Evolutionary conservation across 495 filamentous ascomycete genomes (phyloP).

Genomic region (Penicillium soppii): DNA sequence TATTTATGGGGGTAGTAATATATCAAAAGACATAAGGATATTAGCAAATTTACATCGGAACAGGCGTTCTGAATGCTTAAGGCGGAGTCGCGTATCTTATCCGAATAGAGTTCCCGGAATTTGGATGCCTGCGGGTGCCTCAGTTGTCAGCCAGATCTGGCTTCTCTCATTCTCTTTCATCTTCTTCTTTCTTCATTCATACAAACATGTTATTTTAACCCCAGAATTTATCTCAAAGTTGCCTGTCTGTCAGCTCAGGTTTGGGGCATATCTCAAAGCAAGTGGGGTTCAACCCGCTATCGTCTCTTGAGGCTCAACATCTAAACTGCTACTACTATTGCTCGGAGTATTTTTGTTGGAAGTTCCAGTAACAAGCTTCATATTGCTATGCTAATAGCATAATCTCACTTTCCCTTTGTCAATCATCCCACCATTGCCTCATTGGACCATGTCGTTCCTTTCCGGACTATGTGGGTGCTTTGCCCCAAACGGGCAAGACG

Average conservation of each 20-base stretch:
- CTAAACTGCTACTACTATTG: background rate
- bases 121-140: constrained; percentile 25
- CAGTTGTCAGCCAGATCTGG: constrained; percentile 2
- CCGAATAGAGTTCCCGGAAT: constrained; percentile 8
- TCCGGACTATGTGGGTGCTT: constrained; percentile 32
- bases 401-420: background rate
- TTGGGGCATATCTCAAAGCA: constrained; percentile 4
- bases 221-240: background rate
- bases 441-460: constrained; percentile 29
- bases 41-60: no score
- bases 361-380: background rate
- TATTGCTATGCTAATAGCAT: background rate
- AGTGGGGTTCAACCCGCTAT: constrained; percentile 4
- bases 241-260: background rate
- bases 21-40: no score
- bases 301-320: constrained; percentile 7
- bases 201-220: background rate
- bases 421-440: background rate
- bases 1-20: no score
- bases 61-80: background rate
- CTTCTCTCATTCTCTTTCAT: constrained; percentile 5
- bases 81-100: background rate
- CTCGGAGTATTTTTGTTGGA: background rate
- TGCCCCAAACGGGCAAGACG: constrained; percentile 12
- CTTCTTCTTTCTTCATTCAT: background rate